Conservation (phyloP, 257 asterid genomes). For the Mentha longifolia region DNA sequence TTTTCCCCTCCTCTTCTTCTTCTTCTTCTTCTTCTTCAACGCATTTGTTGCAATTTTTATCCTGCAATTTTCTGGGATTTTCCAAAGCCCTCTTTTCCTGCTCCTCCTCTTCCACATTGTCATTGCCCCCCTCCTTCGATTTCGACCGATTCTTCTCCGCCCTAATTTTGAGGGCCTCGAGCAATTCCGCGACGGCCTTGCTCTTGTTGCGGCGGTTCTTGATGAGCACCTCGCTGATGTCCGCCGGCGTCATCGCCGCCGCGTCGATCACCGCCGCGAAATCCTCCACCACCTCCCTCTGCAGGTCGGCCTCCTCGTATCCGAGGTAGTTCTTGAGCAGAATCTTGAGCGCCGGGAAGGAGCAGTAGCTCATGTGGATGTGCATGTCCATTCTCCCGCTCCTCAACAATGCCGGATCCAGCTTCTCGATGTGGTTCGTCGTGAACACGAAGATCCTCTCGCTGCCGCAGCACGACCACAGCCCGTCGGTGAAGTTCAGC, state of each 20-base stretch:
- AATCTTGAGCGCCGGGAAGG: slow-evolving; percentile 64
- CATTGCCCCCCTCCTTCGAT: slow-evolving; percentile 26
- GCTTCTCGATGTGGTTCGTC: slow-evolving; percentile 89
- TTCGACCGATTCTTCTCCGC: slow-evolving; percentile 48
- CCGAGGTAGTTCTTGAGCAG: slow-evolving; percentile 78
- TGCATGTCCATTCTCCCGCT: slow-evolving; percentile 99
- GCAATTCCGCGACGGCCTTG: slow-evolving; percentile 61
- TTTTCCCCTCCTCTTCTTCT: slow-evolving; percentile 22
- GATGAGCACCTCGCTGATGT: slow-evolving; percentile 81
- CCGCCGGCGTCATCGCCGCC: slow-evolving; percentile 96
- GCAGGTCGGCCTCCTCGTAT: slow-evolving; percentile 50
- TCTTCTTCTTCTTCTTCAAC: slow-evolving; percentile 14
- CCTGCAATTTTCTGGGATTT: slow-evolving; percentile 41
- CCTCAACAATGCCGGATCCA: slow-evolving; percentile 91
- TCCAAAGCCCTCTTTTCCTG: slow-evolving; percentile 72
- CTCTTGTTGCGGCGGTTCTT: slow-evolving; percentile 67
- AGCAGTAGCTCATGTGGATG: slow-evolving; percentile 78
- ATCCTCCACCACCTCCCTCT: slow-evolving; percentile 39
- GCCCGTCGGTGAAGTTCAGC: slow-evolving; percentile 86
- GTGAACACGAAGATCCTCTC: slow-evolving; percentile 94
- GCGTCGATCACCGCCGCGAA: slow-evolving; percentile 50
- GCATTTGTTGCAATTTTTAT: slow-evolving; percentile 32
- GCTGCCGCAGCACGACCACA: slow-evolving; percentile 98
- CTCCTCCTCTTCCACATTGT: slow-evolving; percentile 45
- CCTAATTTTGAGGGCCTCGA: slow-evolving; percentile 48